Evolutionary conservation across 768 basidiomycete genomes (phyloP), one percentile per base, ranked within the genome.

Genomic region (Kwoniella bestiolae): DNA sequence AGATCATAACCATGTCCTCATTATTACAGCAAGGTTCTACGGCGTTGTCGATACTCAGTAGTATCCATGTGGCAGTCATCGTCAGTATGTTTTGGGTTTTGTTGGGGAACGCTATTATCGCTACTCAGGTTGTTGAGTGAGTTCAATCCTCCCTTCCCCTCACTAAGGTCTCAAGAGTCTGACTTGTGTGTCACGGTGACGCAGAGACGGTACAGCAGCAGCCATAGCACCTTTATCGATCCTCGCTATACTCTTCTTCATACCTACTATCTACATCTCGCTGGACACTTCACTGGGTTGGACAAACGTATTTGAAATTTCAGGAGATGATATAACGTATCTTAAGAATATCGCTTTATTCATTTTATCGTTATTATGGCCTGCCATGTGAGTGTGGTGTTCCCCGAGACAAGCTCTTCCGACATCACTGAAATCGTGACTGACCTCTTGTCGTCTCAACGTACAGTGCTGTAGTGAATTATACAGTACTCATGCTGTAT

Each of bases 111-210:
- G 78, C 78, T 3, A 61, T 82, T 18, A 74, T 83, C 9, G 74
- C 76, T 0, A 71, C 78, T 1, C 95, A 98, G 81, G 78, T 94
- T 53, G 90, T 97, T 60, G 95, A 97, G 79, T 95, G 91, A 74
- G 95, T 93, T n/a, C n/a, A n/a, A n/a, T n/a, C n/a, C 5, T 91
- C 32, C 56, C 34, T 31, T 53, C 26, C 34, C 8, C 0, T 12
- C 50, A 3, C 6, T 14, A 28, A 50, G 32, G 21, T 3, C 26
- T 58, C 8, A 34, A 31, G 8, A 3, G 9, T 28, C 35, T 21
- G 55, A 21, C 55, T 41, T 5, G 7, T 23, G 16, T n/a, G n/a
- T 25, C 46, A 53, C 18, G 53, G n/a, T 34, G 29, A 29, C 29
- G 55, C 51, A 80, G 79, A 41, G 70, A 80, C 70, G 70, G 72